phyloP scores from a whole-genome alignment of 2,329 filamentous ascomycete genomes.

The Trichoderma sp. region DNA sequence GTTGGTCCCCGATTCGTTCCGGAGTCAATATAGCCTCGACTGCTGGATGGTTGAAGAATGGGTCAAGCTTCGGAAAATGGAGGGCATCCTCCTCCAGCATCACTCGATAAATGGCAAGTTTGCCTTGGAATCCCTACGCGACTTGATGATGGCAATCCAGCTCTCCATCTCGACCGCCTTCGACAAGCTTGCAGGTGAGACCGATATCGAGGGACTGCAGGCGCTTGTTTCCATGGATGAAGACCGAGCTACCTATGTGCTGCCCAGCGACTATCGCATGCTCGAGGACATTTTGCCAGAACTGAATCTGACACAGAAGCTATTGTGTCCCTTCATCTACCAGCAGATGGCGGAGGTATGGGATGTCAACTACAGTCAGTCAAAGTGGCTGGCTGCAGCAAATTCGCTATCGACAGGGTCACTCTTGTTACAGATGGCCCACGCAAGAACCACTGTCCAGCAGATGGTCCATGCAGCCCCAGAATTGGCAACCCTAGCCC shows the following conservation, averaged over 20 bases:
- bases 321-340: conserved; percentile 35
- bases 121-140: conserved; percentile 23
- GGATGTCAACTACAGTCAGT: neutral
- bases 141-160: conserved; percentile 26
- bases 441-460: neutral
- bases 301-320: conserved; percentile 34
- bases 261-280: conserved; percentile 28
- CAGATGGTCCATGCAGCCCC: neutral
- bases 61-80: conserved; percentile 29
- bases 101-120: neutral
- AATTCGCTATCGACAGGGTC: neutral
- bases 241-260: conserved; percentile 39
- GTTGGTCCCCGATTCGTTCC: neutral
- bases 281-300: conserved; percentile 26
- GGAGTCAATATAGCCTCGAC: conserved; percentile 34
- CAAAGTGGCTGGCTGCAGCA: neutral
- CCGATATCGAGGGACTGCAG: neutral
- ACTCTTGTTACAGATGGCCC: neutral
- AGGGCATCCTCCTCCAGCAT: conserved; percentile 27
- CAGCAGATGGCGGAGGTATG: conserved; percentile 24
- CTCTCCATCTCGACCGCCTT: conserved; percentile 23
- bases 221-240: conserved; percentile 28
- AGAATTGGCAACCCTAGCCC: neutral
- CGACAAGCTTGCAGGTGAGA: neutral
- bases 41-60: conserved; percentile 34